phyloP scores from a whole-genome alignment of 148 eudicot genomes.

The Rhododendron henanense region DNA sequence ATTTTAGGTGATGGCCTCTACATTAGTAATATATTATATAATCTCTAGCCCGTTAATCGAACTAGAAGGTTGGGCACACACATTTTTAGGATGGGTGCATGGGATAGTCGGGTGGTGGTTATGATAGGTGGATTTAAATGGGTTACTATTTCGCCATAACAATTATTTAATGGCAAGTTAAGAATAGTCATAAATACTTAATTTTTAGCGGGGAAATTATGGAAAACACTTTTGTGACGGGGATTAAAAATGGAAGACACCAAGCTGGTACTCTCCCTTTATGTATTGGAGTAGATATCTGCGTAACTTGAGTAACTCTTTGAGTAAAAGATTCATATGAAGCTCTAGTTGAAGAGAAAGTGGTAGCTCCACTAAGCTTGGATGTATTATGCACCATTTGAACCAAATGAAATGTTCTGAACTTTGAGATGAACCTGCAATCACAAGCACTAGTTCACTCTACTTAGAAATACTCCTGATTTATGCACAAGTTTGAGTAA shows the following conservation, averaged over 20 bases:
- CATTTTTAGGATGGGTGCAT: too few relatives aligned
- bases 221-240: too few relatives aligned
- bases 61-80: too few relatives aligned
- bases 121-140: too few relatives aligned
- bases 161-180: too few relatives aligned
- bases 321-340: not conserved
- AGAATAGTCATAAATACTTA: too few relatives aligned
- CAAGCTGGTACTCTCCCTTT: too few relatives aligned
- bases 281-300: too few relatives aligned
- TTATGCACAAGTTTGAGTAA: not conserved
- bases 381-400: not conserved
- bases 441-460: not conserved
- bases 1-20: not conserved
- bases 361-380: not conserved
- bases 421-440: not conserved
- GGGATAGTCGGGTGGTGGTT: too few relatives aligned
- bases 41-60: not conserved
- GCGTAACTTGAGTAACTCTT: not conserved
- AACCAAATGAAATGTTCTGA: not conserved
- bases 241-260: too few relatives aligned
- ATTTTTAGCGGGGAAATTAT: too few relatives aligned
- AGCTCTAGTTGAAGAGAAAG: not conserved
- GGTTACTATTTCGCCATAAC: too few relatives aligned
- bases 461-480: not conserved
- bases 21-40: not conserved